Evolutionary conservation across 495 filamentous ascomycete genomes (phyloP), one percentile per base, ranked within the genome.

Genomic region (Penicillium antarcticum): DNA sequence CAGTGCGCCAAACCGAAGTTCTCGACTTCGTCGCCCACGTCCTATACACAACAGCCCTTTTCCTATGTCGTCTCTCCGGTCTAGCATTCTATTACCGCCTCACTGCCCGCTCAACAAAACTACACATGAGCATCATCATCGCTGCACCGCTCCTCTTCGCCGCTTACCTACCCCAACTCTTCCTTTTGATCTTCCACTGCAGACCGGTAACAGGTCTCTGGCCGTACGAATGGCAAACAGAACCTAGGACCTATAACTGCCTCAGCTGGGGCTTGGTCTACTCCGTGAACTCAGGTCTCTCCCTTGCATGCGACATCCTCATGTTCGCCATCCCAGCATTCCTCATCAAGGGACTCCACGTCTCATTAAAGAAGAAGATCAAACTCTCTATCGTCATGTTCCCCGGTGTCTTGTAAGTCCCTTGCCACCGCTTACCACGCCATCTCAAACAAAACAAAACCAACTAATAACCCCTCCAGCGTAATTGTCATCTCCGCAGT

Each of bases 81-180:
- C 67, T 78, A 8, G 69, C 74, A 14, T 77, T 78, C 55, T 78
- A 76, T 53, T 64, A 66, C 21, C 70, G 73, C 10, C 61, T 78
- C 26, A 61, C 62, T n/a, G 57, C 53, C 6, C 65, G 66, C 13
- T 56, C 65, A 24, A 48, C 56, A 51, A 66, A 64, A 18, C 54
- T 78, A 3, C 57, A 58, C 21, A 29, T 64, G n/a, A 55, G 61
- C 40, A 71, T 76, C 51, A 55, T 63, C 19, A 39, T 64, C 23
- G 68, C 70, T 7, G 61, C 52, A 3, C 65, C 54, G 41, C 67
- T 68, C 32, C 55, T 78, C 24, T 48, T 67, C 43, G 62, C 55
- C 40, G 70, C 68, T 1, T 74, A 63, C 39, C 60, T 76, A 6
- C 65, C 70, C 7, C 73, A 76, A 42, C 50, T 76, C 24, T 70